Conservation (phyloP, 148 eudicot species). For the Persicaria maculosa region DNA sequence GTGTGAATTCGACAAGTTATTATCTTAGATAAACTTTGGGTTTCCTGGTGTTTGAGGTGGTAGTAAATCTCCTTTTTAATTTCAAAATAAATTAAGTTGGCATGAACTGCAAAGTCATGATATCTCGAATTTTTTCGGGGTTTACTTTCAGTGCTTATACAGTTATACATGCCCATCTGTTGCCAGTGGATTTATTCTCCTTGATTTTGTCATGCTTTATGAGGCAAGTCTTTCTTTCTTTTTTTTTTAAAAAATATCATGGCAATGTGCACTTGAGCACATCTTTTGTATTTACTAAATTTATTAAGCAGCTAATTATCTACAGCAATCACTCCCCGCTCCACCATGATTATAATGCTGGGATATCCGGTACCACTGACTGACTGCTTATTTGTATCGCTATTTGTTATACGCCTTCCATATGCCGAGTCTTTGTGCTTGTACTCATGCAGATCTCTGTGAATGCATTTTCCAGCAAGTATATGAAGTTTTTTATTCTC, state of each 20-base stretch:
- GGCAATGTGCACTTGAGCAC: conserved; percentile 11
- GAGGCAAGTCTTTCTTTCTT: not conserved
- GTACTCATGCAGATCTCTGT: not conserved
- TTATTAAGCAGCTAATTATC: conserved; percentile 1
- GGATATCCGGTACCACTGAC: not conserved
- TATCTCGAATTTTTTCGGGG: not conserved
- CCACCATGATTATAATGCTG: conserved; percentile 4
- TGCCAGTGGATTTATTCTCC: conserved; percentile 4
- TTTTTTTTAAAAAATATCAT: not conserved
- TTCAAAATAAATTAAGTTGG: not conserved
- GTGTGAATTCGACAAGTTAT: not conserved
- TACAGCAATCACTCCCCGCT: not conserved
- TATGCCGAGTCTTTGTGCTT: conserved; percentile 1
- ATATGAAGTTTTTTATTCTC: not conserved
- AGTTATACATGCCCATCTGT: not conserved
- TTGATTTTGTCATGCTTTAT: conserved; percentile 2
- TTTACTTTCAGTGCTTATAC: not conserved
- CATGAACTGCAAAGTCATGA: not conserved
- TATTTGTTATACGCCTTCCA: not conserved
- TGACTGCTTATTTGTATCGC: conserved; percentile 2
- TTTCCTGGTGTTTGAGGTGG: not conserved
- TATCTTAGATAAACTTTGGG: not conserved
- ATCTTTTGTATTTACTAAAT: conserved; percentile 1
- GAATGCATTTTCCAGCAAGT: not conserved
- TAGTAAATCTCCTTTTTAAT: not conserved